Conservation (phyloP, 805 yeast genomes). For the Ogataea allantospora region DNA sequence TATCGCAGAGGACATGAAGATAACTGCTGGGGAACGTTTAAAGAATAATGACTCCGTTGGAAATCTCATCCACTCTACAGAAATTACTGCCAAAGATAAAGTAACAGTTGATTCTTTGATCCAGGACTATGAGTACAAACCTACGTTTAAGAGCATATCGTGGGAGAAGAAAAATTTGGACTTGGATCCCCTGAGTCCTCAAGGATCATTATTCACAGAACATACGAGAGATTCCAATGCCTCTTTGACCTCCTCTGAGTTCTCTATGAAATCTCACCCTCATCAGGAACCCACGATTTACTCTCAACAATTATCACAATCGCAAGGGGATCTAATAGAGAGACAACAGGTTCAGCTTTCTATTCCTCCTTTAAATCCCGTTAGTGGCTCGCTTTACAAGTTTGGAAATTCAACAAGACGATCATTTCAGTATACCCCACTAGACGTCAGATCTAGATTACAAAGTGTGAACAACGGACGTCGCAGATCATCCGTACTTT, state of each 20-base stretch:
- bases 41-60: conserved; percentile 31
- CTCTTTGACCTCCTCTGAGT: neutral
- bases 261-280: neutral
- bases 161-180: conserved; percentile 11
- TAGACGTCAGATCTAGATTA: conserved; percentile 51
- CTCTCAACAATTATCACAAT: neutral
- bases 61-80: conserved; percentile 21
- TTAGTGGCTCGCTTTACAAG: conserved; percentile 27
- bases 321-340: neutral
- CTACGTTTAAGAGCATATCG: conserved; percentile 20
- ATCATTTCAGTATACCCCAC: conserved; percentile 53
- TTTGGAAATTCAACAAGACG: conserved; percentile 21
- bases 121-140: conserved; percentile 15
- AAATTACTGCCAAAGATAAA: conserved; percentile 22
- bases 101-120: conserved; percentile 20
- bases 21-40: conserved; percentile 56
- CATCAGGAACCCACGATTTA: neutral
- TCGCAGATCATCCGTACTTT: conserved; percentile 56
- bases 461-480: conserved; percentile 41
- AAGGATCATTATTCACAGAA: conserved; percentile 10
- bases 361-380: conserved; percentile 29
- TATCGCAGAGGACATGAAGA: conserved; percentile 56
- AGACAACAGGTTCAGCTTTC: conserved; percentile 15
- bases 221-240: conserved; percentile 5
- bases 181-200: neutral